Base-by-base conservation (phyloP, 23 red algal genomes). In the Chondrus crispus region DNA sequence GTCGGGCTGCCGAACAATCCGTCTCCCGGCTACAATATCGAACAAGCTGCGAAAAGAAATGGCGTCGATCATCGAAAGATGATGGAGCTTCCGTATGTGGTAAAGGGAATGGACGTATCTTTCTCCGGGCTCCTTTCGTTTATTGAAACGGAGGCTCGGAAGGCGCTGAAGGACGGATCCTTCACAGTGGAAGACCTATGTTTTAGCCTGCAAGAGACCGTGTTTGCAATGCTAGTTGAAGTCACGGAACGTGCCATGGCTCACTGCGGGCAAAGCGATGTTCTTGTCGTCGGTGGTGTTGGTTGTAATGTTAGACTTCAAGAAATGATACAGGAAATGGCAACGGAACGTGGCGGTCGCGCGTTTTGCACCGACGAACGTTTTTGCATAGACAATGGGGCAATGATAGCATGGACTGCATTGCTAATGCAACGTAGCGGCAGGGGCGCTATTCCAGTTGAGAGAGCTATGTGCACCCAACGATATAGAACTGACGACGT, bases 21-120 rank as follows among this genome's bases (percentile, higher is more conserved):
- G 13, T 82, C 91, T 8, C 97, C 97, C 24, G 97, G 97, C 11
- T 96, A 92, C 75, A 94, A 99, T 26, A 95, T 99, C 20, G 97
- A 99, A 71, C 97, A 96, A 53, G 88, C 68, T 8, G 97, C 97
- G 26, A 96, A 96, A 84, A 64, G 68, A 30, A 83, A 73, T 20
- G 80, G 70, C 14, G 72, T 85, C 13, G 50, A 53, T 18, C 60
- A 64, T 18, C 78, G 78, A 32, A 84, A 92, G 66, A 90, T 96
- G 38, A 46, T 99, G 51, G 69, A 91, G 30, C 82, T 99, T 32
- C 97, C 97, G 16, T 99, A 99, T 46, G 90, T 94, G 4, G 97
- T 99, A 10, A 99, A 99, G 81, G 97, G 97, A 57, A 99, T 99
- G 97, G 97, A 99, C 73, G 97, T 99, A 37, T 94, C 88, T 7